Conservation (phyloP, 306 rosid genomes). For the Rosa multiflora region DNA sequence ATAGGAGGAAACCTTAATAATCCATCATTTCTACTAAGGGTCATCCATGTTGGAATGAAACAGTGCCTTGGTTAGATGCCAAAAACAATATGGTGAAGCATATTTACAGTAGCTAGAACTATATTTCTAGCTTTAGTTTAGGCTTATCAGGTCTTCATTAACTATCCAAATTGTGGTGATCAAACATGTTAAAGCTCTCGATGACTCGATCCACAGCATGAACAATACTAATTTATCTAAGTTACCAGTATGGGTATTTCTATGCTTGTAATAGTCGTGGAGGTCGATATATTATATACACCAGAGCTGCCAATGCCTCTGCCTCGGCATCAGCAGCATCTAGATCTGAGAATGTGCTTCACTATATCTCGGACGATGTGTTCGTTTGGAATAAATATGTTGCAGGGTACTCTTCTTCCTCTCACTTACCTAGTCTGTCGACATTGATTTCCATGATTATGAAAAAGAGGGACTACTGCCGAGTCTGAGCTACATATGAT, state of each 20-base stretch:
- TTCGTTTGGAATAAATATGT: neutral
- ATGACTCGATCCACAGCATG: neutral
- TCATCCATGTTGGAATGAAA: neutral
- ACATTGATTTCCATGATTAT: no score
- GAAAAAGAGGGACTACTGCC: no score
- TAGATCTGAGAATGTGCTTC: neutral
- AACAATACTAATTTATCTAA: neutral
- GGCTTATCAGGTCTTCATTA: no score
- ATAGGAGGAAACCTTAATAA: neutral
- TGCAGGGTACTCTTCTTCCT: neutral
- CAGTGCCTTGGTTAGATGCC: neutral
- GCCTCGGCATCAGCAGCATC: neutral
- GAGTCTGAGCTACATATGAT: neutral
- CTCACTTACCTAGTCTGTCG: neutral
- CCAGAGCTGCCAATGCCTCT: neutral
- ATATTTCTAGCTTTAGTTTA: neutral
- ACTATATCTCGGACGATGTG: neutral
- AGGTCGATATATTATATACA: neutral
- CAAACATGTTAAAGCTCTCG: neutral
- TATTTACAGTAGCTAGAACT: neutral
- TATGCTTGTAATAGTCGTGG: neutral
- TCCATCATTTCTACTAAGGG: neutral
- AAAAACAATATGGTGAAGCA: neutral
- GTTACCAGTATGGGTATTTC: neutral
- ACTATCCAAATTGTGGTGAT: neutral